These are phyloP conservation scores for Pyracantha coccinea DNA, from an alignment of 331 rosid genomes.

Conservation along the genomic window DNA sequence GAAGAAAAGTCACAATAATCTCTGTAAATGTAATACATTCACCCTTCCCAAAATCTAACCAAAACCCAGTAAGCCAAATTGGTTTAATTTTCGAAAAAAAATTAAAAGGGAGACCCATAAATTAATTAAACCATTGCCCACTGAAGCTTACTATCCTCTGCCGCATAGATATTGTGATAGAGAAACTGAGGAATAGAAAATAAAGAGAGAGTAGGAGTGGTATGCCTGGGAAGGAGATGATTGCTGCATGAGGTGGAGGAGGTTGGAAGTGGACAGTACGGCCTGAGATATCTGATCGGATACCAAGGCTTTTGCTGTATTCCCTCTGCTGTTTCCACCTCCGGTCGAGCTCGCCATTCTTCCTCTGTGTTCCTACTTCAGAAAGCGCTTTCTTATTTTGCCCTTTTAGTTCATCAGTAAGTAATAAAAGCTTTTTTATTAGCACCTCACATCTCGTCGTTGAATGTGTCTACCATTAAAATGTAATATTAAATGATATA, in stretches of 20 bases:
- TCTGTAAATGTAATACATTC: background rate
- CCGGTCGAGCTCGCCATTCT: background rate
- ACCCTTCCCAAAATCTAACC: background rate
- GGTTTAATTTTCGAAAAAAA: background rate
- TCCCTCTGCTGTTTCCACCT: constrained; percentile 35
- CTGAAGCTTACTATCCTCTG: background rate
- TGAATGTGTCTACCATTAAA: too few species aligned
- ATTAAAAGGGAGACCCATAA: background rate
- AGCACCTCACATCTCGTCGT: too few species aligned
- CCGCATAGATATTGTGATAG: background rate
- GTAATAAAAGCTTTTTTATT: too few species aligned
- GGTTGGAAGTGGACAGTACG: constrained; percentile 77
- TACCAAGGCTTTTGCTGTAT: constrained; percentile 52
- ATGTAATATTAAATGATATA: too few species aligned
- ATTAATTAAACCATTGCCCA: background rate
- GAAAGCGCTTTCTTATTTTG: background rate
- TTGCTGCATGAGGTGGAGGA: constrained; percentile 82
- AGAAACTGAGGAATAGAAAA: background rate
- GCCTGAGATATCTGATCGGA: constrained; percentile 84
- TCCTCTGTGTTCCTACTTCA: too few species aligned
- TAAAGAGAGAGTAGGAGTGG: background rate
- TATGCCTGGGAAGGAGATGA: constrained; percentile 68
- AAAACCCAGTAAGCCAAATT: background rate
- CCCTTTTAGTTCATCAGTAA: too few species aligned
- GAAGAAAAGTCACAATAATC: background rate